Conservation (phyloP, 2,329 filamentous ascomycete species). For the Pseudogymnoascus sp. region DNA sequence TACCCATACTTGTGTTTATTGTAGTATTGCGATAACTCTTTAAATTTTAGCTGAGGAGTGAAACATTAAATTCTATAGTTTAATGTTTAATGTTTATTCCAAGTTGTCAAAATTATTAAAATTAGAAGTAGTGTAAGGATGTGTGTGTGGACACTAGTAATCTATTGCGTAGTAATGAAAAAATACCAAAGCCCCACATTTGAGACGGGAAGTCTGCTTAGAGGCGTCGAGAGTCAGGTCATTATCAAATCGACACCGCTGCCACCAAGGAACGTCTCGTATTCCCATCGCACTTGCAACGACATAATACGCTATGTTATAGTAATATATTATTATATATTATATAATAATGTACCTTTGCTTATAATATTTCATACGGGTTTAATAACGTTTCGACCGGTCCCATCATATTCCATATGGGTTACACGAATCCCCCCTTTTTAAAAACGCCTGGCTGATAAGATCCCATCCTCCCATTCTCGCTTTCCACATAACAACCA, state of each 20-base stretch:
- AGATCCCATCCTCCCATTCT: neutral
- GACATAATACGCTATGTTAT: too few species aligned
- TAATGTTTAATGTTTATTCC: too few species aligned
- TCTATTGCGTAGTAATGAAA: too few species aligned
- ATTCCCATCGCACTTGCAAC: neutral
- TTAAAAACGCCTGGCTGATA: neutral
- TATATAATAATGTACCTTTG: too few species aligned
- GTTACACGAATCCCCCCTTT: neutral
- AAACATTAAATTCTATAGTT: too few species aligned
- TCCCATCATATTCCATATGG: neutral
- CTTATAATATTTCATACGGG: too few species aligned
- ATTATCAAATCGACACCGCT: neutral
- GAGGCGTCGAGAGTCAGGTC: neutral
- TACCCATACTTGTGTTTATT: neutral
- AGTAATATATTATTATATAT: too few species aligned
- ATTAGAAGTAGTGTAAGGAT: too few species aligned
- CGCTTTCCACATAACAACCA: neutral
- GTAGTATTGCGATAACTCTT: neutral
- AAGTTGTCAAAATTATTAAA: too few species aligned
- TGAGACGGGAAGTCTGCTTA: neutral
- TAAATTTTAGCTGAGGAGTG: neutral
- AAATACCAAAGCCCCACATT: too few species aligned
- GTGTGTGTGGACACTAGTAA: too few species aligned
- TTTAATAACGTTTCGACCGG: neutral
- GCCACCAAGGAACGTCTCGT: neutral